A percentile compares a stretch with the other conserved stretches of the same genome.
These are phyloP conservation scores for Apiotrichum laibachii DNA, from an alignment of 1,284 basidiomycete genomes.

Conservation along the genomic window DNA sequence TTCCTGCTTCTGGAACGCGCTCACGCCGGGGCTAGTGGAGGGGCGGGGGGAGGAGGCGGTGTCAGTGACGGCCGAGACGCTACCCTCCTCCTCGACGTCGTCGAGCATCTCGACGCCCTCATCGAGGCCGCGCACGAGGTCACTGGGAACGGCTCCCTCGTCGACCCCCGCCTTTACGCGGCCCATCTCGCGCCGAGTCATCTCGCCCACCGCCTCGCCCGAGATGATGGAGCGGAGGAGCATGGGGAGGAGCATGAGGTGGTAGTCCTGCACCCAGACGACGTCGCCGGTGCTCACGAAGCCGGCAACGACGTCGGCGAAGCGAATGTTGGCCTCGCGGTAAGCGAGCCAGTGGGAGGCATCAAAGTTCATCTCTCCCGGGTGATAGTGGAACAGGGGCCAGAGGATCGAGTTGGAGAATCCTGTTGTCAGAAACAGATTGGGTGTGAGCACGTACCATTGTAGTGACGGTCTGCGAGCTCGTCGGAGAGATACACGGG, in stretches of 20 bases:
- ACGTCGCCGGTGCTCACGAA: constrained; percentile 81
- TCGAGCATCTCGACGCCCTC: constrained; percentile 43
- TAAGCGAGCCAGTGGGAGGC: constrained; percentile 98
- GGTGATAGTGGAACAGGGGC: constrained; percentile 99
- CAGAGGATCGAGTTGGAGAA: constrained; percentile 99
- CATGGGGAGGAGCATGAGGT: constrained; percentile 96
- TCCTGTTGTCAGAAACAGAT: constrained; percentile 23
- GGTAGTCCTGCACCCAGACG: constrained; percentile 99
- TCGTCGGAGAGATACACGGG: constrained; percentile 98
- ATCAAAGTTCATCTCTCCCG: constrained; percentile 99
- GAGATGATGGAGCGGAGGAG: constrained; percentile 84
- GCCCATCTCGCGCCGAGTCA: constrained; percentile 65
- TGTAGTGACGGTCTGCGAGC: constrained; percentile 96
- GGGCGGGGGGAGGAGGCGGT: not conserved
- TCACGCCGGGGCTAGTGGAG: constrained; percentile 29
- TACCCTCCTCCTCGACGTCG: constrained; percentile 43
- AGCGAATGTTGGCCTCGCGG: constrained; percentile 91
- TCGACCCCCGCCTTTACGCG: constrained; percentile 71
- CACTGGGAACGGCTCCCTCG: constrained; percentile 55
- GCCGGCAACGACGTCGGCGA: constrained; percentile 80
- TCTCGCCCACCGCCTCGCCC: constrained; percentile 61
- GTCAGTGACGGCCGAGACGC: constrained; percentile 21
- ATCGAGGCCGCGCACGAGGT: constrained; percentile 30
- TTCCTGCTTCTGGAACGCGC: constrained; percentile 46
- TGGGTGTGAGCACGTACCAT: constrained; percentile 56